These are phyloP conservation scores for Selaginella tamariscina DNA, from an alignment of 75 land plant genomes.

Conservation along the genomic window DNA sequence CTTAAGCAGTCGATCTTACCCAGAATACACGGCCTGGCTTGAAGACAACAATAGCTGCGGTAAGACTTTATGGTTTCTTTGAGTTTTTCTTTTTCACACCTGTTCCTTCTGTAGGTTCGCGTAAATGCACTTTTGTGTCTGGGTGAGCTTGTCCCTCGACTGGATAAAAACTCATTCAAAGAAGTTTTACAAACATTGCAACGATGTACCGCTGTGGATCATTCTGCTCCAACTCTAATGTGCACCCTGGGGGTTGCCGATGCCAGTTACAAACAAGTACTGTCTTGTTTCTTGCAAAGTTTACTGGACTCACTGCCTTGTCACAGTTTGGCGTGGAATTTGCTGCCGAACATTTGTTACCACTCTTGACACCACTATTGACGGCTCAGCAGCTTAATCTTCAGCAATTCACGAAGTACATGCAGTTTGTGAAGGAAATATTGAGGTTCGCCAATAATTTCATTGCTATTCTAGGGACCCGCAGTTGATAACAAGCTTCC, in stretches of 20 bases:
- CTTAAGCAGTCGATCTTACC: slow-evolving; percentile 1
- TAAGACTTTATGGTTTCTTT: slow-evolving; percentile 13
- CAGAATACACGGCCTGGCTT: neutral
- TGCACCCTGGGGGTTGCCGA: slow-evolving; percentile 82
- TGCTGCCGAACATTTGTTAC: slow-evolving; percentile 59
- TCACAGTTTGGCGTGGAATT: neutral
- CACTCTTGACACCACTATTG: slow-evolving; percentile 67
- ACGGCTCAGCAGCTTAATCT: slow-evolving; percentile 83
- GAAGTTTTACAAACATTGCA: slow-evolving; percentile 86
- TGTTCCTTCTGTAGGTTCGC: slow-evolving; percentile 50
- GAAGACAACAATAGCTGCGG: slow-evolving; percentile 13
- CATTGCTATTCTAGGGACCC: slow-evolving; percentile 3
- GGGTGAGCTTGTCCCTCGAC: slow-evolving; percentile 62
- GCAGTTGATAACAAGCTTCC: slow-evolving; percentile 1
- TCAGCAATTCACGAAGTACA: slow-evolving; percentile 95
- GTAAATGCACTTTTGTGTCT: slow-evolving; percentile 91
- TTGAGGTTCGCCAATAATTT: slow-evolving; percentile 40
- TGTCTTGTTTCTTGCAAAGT: slow-evolving; percentile 2
- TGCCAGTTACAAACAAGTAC: slow-evolving; percentile 76
- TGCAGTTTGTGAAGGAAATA: slow-evolving; percentile 89
- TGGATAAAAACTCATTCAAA: slow-evolving; percentile 64
- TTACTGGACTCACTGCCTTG: slow-evolving; percentile 3
- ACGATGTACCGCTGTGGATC: slow-evolving; percentile 97
- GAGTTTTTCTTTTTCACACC: slow-evolving; percentile 1
- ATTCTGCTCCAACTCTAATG: slow-evolving; percentile 95